Percentiles rank a stretch among this genome's conserved stretches.
Conservation (phyloP, 306 rosid species). For the Oxytropis ochrocephala region DNA sequence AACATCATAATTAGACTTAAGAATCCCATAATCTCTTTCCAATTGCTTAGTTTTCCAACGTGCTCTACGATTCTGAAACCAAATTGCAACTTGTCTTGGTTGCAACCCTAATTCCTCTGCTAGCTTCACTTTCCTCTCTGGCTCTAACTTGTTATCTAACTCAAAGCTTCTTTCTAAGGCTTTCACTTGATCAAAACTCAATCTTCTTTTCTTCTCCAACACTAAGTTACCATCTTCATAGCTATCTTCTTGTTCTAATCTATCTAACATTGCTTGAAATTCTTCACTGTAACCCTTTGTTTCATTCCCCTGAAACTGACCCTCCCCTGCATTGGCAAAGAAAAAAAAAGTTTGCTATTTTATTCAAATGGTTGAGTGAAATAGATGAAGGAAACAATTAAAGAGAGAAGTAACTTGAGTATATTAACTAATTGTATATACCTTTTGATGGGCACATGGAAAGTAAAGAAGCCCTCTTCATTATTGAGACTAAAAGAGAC, state of each 20-base stretch:
- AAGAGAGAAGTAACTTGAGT: not conserved
- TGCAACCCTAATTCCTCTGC: conserved; percentile 62
- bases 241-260: conserved; percentile 58
- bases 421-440: conserved; percentile 11
- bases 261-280: conserved; percentile 65
- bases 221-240: conserved; percentile 28
- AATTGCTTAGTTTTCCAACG: conserved; percentile 75
- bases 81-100: conserved; percentile 73
- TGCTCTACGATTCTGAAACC: conserved; percentile 89
- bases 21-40: conserved; percentile 56
- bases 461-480: conserved; percentile 47
- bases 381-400: not conserved
- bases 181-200: conserved; percentile 56
- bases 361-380: not conserved
- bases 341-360: not conserved
- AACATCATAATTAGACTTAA: conserved; percentile 51
- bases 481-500: conserved; percentile 16
- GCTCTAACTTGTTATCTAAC: conserved; percentile 66
- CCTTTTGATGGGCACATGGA: conserved; percentile 48
- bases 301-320: not conserved
- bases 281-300: conserved; percentile 52
- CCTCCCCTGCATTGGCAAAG: conserved; percentile 15
- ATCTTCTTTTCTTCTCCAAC: conserved; percentile 51
- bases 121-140: conserved; percentile 56
- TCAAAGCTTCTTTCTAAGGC: conserved; percentile 64